Base-by-base conservation (phyloP, 1,139 yeast species). In the Zhuliangozyma parablackwelliae region DNA sequence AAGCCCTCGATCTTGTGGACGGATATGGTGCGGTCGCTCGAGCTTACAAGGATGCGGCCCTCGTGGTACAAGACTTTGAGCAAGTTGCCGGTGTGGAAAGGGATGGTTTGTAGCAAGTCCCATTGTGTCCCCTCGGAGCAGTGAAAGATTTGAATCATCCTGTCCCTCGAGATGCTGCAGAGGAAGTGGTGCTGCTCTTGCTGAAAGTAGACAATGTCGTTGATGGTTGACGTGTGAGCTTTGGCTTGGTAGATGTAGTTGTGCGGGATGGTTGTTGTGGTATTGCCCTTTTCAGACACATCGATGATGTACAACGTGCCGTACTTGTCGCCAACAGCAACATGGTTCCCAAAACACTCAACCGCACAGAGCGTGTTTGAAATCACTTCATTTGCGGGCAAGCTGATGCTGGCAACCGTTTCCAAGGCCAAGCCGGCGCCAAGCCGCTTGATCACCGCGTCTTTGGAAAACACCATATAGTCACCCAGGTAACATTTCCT, bases 21-120 rank as follows among this genome's bases (percentile, higher is more conserved):
- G 0, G 82, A 71, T 0, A 80, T 51, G 0, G 81, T 73, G 43
- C 86, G 56, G 50, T 81, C 87, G 1, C 78, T 63, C 0, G 87
- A 79, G 35, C 82, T 69, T 0, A 78, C 79, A 39, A 64, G 69
- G 1, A 81, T 50, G 32, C 56, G 58, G 2, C 53, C 51, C 3
- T 65, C 54, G 24, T 51, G 46, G 31, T 62, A 55, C 8, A 51
- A 44, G 2, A 75, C 53, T 26, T 68, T 63, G 7, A 70, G 40
- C 10, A 80, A 54, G 46, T 75, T 78, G 1, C 80, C 84, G 37
- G 73, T 76, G 48, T 81, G 87, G 3, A 70, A 57, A 0, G 76
- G 72, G 20, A 80, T 51, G 0, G 88, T 80, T 49, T 79, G 83
- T 26, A 70, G 53, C 7, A 80, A 53, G 8, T 63, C 66, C 85